A percentile compares a stretch with the other conserved stretches of the same genome.
Evolutionary conservation across 305 asterid genomes (phyloP).

Genomic region (Plantago lanceolata): DNA sequence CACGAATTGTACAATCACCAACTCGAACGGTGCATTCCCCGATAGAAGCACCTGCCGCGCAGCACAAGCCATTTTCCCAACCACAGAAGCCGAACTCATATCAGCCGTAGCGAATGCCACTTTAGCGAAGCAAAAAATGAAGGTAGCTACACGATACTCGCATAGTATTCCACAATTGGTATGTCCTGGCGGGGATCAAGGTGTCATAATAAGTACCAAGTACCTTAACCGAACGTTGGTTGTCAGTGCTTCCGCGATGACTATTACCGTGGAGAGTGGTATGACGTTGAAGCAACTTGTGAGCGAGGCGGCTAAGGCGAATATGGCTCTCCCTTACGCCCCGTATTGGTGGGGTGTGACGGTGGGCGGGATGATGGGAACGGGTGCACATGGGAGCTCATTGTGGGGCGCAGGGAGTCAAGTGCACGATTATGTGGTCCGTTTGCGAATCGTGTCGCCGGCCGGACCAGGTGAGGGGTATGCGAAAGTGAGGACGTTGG

Average conservation of each 20-base stretch:
- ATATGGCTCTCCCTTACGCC: slow-evolving; percentile 40
- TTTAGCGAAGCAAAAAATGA: slow-evolving; percentile 24
- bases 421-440: slow-evolving; percentile 41
- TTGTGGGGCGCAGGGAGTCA: slow-evolving; percentile 51
- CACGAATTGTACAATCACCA: slow-evolving; percentile 47
- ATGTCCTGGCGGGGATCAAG: slow-evolving; percentile 40
- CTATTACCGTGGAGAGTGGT: slow-evolving; percentile 51
- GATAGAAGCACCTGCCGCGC: slow-evolving; percentile 42
- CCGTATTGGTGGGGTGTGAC: slow-evolving; percentile 59
- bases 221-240: slow-evolving; percentile 27
- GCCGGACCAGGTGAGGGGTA: slow-evolving; percentile 30
- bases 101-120: slow-evolving; percentile 35
- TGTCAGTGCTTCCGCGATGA: slow-evolving; percentile 26
- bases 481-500: slow-evolving; percentile 30
- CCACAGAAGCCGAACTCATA: slow-evolving; percentile 35
- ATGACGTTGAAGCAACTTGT: slow-evolving; percentile 36
- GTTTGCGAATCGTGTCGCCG: slow-evolving; percentile 37
- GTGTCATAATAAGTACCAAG: slow-evolving; percentile 45
- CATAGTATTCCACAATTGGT: slow-evolving; percentile 52
- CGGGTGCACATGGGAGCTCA: slow-evolving; percentile 62
- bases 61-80: slow-evolving; percentile 35
- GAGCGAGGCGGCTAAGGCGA: slow-evolving; percentile 27
- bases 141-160: slow-evolving; percentile 41
- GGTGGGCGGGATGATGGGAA: slow-evolving; percentile 48
- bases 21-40: slow-evolving; percentile 44